phyloP scores from a whole-genome alignment of 768 basidiomycete species.

The Tricholoma sp. region DNA sequence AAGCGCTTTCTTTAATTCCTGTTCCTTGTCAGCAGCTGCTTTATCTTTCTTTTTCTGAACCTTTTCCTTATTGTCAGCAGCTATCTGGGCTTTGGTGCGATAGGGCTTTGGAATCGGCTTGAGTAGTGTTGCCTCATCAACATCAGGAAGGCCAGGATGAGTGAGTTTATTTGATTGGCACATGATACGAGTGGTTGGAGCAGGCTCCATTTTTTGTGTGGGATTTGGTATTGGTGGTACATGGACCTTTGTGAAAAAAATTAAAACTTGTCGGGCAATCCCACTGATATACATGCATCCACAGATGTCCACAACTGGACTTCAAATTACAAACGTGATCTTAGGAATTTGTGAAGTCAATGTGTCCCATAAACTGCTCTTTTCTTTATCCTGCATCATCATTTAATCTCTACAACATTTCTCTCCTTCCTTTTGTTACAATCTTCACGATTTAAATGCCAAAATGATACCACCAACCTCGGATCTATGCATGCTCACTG shows the following conservation, averaged over 20 bases:
- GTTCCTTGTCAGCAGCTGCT: not conserved
- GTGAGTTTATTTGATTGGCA: conserved; percentile 1
- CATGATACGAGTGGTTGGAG: not conserved
- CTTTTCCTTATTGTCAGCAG: not conserved
- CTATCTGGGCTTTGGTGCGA: conserved; percentile 2
- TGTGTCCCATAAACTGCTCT: not conserved
- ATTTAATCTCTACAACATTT: not conserved
- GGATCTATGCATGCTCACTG: not conserved
- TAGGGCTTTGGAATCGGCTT: not conserved
- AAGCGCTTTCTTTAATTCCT: not conserved
- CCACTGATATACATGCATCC: not conserved
- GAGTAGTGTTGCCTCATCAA: not conserved
- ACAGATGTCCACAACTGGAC: not conserved
- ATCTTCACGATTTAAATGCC: not conserved
- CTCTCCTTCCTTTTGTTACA: not conserved
- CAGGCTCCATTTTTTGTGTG: not conserved
- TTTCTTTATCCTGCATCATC: not conserved
- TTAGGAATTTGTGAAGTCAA: not conserved
- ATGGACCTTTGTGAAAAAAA: not conserved
- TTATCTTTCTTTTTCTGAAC: conserved; percentile 2
- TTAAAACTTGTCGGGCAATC: not conserved
- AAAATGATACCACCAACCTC: not conserved
- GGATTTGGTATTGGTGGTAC: not conserved
- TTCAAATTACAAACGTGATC: not conserved
- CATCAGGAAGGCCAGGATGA: conserved; percentile 2